Evolutionary conservation across 441 rosid genomes (phyloP).

Genomic region (Capsella rubella): DNA sequence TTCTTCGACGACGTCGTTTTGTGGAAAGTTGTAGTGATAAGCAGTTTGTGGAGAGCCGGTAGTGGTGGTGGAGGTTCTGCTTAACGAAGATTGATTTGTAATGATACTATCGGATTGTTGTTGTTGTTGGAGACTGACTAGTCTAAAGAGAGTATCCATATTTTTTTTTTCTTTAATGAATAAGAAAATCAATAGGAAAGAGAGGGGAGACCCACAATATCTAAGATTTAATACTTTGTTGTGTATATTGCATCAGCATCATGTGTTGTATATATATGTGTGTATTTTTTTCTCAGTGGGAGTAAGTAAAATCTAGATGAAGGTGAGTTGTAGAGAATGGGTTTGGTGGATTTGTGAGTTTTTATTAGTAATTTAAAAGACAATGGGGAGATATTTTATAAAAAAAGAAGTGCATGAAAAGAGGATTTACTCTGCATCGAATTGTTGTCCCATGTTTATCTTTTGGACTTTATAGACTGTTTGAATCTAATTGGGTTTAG

Average conservation of each 20-base stretch:
- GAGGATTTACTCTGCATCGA: slow-evolving; percentile 34
- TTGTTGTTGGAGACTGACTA: slow-evolving; percentile 73
- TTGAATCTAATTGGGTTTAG: slow-evolving; percentile 46
- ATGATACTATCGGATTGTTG: slow-evolving; percentile 66
- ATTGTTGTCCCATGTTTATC: slow-evolving; percentile 41
- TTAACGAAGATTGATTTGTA: slow-evolving; percentile 50
- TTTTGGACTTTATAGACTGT: slow-evolving; percentile 35
- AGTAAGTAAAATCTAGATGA: slow-evolving; percentile 41
- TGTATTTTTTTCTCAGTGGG: slow-evolving; percentile 33
- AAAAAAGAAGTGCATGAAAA: slow-evolving; percentile 15
- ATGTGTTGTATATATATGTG: slow-evolving; percentile 29
- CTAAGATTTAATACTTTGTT: slow-evolving; percentile 46
- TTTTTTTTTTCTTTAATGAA: slow-evolving; percentile 39
- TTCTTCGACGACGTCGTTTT: slow-evolving; percentile 62
- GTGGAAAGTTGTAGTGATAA: slow-evolving; percentile 49
- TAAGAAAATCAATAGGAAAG: slow-evolving; percentile 52
- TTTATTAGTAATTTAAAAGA: slow-evolving; percentile 31
- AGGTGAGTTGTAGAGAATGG: slow-evolving; percentile 40
- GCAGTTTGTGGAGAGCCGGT: slow-evolving; percentile 68
- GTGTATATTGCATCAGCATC: slow-evolving; percentile 45
- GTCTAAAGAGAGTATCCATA: slow-evolving; percentile 95
- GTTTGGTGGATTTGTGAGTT: slow-evolving; percentile 24
- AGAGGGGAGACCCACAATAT: slow-evolving; percentile 52
- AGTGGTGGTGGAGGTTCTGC: slow-evolving; percentile 86
- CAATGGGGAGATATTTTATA: too few relatives aligned